Conservation (phyloP, 208 protist species). For the Trypanosoma theileri region DNA sequence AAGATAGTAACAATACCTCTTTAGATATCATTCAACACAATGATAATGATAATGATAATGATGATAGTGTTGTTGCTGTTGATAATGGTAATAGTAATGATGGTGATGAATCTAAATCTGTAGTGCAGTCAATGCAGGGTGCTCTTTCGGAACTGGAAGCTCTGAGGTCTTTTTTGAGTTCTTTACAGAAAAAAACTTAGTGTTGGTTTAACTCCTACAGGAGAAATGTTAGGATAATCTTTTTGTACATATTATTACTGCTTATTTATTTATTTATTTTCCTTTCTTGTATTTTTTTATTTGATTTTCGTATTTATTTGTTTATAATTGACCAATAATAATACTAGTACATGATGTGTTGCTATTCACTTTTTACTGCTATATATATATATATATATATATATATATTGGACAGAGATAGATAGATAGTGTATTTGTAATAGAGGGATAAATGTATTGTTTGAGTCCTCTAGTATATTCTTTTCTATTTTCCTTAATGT, state of each 20-base stretch:
- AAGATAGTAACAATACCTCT: not conserved
- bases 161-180: slow-evolving; percentile 10
- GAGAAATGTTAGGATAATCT: too few relatives aligned
- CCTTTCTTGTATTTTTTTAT: slow-evolving; percentile 14
- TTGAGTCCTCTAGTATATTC: not conserved
- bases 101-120: not conserved
- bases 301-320: not conserved
- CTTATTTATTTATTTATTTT: slow-evolving; percentile 19
- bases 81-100: not conserved
- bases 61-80: not conserved
- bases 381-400: slow-evolving; percentile 3
- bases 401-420: not conserved
- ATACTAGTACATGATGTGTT: too few relatives aligned
- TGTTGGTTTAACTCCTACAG: too few relatives aligned
- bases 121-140: not conserved
- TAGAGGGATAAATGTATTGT: slow-evolving; percentile 1
- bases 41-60: not conserved
- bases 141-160: slow-evolving; percentile 1
- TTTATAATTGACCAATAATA: too few relatives aligned
- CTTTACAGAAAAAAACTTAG: not conserved
- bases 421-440: not conserved
- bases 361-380: slow-evolving; percentile 8
- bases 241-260: too few relatives aligned
- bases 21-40: not conserved
- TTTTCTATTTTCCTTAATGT: not conserved